Evolutionary conservation across 768 basidiomycete genomes (phyloP).

Genomic region (Boletellus emodensis): DNA sequence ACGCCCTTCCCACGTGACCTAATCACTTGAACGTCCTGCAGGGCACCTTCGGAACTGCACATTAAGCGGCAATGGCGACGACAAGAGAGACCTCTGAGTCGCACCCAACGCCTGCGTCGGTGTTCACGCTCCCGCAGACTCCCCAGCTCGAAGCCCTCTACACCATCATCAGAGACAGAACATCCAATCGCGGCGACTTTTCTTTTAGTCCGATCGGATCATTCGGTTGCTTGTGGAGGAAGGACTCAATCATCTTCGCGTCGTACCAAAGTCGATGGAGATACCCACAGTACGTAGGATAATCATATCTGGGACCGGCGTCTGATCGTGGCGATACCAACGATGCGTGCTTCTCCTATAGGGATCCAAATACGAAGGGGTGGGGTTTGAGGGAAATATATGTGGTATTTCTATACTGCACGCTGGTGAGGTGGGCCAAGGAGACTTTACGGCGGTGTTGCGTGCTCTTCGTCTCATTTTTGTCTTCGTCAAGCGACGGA

Average conservation of each 20-base stretch:
- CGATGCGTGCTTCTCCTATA: constrained; percentile 32
- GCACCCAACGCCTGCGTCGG: constrained; percentile 24
- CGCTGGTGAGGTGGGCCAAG: constrained; percentile 72
- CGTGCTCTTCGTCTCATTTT: not conserved
- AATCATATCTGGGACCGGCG: too few species aligned
- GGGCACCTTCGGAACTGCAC: too few species aligned
- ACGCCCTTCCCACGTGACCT: too few species aligned
- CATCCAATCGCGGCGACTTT: constrained; percentile 89
- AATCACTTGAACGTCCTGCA: too few species aligned
- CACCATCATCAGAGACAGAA: constrained; percentile 89
- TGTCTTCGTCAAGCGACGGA: constrained; percentile 80
- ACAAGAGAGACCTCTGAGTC: too few species aligned
- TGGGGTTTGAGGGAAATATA: constrained; percentile 94
- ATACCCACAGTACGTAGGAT: constrained; percentile 66
- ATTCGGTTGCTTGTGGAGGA: constrained; percentile 79
- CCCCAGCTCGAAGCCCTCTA: constrained; percentile 93
- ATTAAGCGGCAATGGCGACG: too few species aligned
- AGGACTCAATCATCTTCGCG: constrained; percentile 83
- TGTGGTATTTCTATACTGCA: constrained; percentile 94
- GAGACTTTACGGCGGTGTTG: too few species aligned
- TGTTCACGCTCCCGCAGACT: constrained; percentile 86
- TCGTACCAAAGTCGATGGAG: constrained; percentile 70
- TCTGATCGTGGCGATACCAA: too few species aligned
- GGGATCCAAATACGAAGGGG: constrained; percentile 84
- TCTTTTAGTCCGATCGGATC: constrained; percentile 93